Base-by-base conservation (phyloP, 1,284 basidiomycete genomes). In the Coniferiporia weirii region DNA sequence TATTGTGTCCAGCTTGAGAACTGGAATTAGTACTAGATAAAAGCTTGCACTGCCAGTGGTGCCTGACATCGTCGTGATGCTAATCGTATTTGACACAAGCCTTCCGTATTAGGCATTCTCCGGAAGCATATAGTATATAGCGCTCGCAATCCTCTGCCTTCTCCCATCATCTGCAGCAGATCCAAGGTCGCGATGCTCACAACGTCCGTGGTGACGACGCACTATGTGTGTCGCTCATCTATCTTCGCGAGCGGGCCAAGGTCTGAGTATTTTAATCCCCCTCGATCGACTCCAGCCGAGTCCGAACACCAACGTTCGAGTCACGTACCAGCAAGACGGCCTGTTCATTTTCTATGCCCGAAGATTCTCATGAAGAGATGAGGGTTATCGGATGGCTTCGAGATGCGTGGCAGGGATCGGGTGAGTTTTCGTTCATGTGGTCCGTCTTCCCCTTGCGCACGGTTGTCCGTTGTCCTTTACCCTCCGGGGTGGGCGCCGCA, bases 231-330 rank as follows among this genome's bases (percentile, higher is more conserved):
- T 32, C 20, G 45, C 61, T 63, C 62, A 59, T 72, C 70, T 70
- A 62, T 67, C 49, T 57, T 78, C 65, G 71, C 76, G 78, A 81
- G 80, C 77, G 79, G 80, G 79, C 73, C 73, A 83, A 81, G 80
- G 80, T 83, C 81, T 82, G 81, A 82, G 79, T 68, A 73, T 79
- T 72, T 63, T 64, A 73, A 69, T 76, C 77, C 75, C 71, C 75
- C 73, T 74, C 56, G 74, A 78, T 74, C 65, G 79, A 70, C 78
- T 75, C 78, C 79, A 70, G 74, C 73, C 44, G 79, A 73, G 78
- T 70, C 76, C 73, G 70, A 75, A 71, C 69, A 63, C 71, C 71
- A 81, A 63, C 66, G 67, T 71, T 73, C 68, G 74, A 73, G 72
- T 73, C 75, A 72, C 75, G 72, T 74, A 81, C 76, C 75, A 80